Percentiles rank a stretch among this genome's conserved stretches.
Evolutionary conservation across 139 green algal genomes (phyloP).

Genomic region (Micractinium sp.): DNA sequence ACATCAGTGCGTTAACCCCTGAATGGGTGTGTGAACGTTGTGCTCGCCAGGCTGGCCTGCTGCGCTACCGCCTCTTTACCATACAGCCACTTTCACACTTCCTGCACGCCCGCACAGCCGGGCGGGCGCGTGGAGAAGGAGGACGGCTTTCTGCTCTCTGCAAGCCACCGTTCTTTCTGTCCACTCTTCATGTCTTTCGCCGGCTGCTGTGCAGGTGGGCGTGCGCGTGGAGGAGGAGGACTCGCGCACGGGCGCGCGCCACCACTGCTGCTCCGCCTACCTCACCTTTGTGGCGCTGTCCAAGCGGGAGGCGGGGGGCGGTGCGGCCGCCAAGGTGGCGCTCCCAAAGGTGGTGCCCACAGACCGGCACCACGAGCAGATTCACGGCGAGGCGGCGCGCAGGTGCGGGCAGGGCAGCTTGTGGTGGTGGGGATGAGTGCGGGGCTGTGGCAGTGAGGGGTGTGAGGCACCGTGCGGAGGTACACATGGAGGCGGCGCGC

Average conservation of each 20-base stretch:
- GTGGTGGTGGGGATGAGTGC: too few species aligned
- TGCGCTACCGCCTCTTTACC: too few species aligned
- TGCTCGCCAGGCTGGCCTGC: too few species aligned
- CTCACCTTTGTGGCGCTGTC: constrained; percentile 80
- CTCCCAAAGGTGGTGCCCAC: constrained; percentile 61
- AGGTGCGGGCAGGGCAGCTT: constrained; percentile 27
- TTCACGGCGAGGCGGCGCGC: constrained; percentile 56
- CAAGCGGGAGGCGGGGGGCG: not conserved
- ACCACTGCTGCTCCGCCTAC: constrained; percentile 85
- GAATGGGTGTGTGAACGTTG: too few species aligned
- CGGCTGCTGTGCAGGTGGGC: constrained; percentile 73
- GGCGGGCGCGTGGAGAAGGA: constrained; percentile 78
- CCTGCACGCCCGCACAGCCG: constrained; percentile 9
- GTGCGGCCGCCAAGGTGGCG: not conserved
- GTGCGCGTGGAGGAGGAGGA: constrained; percentile 83
- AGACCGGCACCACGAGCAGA: constrained; percentile 32
- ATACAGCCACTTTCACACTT: too few species aligned
- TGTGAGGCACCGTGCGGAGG: too few species aligned
- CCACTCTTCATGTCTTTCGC: too few species aligned
- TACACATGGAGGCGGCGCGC: not conserved
- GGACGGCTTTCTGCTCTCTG: constrained; percentile 24
- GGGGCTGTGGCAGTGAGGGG: too few species aligned
- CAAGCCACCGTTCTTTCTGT: too few species aligned
- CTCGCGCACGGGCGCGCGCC: constrained; percentile 66
- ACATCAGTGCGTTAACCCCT: too few species aligned